A percentile compares a stretch with the other conserved stretches of the same genome.
Evolutionary conservation across 305 asterid genomes (phyloP).

Genomic region (Fraxinus dipetala): DNA sequence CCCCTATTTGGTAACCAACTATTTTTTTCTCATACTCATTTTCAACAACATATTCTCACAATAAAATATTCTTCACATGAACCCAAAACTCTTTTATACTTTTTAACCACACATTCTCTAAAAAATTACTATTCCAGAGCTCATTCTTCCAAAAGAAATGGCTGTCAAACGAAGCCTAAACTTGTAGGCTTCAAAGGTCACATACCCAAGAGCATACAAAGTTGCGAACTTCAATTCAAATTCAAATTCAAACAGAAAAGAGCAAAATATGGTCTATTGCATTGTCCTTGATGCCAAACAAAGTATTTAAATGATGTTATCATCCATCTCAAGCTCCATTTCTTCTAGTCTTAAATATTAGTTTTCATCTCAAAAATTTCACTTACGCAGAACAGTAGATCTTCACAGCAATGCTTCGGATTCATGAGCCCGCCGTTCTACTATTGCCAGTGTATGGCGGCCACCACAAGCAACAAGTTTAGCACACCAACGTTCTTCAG

Average conservation of each 20-base stretch:
- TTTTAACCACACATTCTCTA: neutral
- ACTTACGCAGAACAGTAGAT: neutral
- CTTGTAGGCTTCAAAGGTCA: neutral
- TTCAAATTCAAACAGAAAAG: neutral
- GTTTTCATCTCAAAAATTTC: neutral
- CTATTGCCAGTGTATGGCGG: slow-evolving; percentile 80
- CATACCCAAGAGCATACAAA: neutral
- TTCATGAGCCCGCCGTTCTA: slow-evolving; percentile 56
- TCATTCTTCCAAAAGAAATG: neutral
- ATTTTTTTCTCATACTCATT: no score
- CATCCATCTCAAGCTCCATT: neutral
- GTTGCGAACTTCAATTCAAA: neutral
- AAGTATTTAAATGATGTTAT: neutral
- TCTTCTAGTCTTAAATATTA: neutral
- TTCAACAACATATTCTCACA: neutral
- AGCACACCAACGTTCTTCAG: slow-evolving; percentile 69
- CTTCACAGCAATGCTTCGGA: slow-evolving; percentile 17
- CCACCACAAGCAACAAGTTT: slow-evolving; percentile 92
- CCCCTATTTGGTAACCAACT: neutral
- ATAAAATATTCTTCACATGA: no score
- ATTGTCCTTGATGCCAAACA: neutral
- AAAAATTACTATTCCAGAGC: neutral
- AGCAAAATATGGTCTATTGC: neutral
- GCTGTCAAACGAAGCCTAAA: neutral
- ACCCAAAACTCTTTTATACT: no score